phyloP scores from a whole-genome alignment of 257 asterid genomes.

The Craterostigma plantagineum region DNA sequence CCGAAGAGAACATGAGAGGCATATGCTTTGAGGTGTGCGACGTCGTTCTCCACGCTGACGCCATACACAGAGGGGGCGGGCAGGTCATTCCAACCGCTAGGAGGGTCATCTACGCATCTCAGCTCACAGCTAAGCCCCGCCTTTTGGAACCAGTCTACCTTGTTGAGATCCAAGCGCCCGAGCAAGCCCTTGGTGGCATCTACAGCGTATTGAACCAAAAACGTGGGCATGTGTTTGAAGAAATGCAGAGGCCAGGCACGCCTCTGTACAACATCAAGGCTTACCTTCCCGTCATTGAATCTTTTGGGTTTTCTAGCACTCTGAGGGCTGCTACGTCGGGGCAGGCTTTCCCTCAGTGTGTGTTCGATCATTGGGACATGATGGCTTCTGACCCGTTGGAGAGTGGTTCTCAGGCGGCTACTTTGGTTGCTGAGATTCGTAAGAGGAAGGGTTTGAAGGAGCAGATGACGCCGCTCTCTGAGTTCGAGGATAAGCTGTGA shows the following conservation, averaged over 20 bases:
- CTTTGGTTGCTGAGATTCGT: conserved; percentile 2
- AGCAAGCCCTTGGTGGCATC: not conserved
- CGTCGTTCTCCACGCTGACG: not conserved
- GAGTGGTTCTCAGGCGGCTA: conserved; percentile 5
- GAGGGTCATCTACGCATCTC: not conserved
- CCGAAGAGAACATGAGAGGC: not conserved
- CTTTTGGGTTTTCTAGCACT: not conserved
- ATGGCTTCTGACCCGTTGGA: conserved; percentile 5
- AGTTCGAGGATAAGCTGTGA: conserved; percentile 7
- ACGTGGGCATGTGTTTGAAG: not conserved
- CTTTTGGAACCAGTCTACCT: not conserved
- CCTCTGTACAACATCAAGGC: conserved; percentile 2
- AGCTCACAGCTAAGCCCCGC: not conserved
- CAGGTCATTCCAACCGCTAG: not conserved
- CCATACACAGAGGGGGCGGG: not conserved
- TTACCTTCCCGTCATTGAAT: not conserved
- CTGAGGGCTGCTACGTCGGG: not conserved
- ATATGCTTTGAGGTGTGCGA: not conserved
- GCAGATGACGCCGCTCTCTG: conserved; percentile 7
- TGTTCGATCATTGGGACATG: not conserved
- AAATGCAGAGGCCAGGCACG: not conserved
- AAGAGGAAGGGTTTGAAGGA: conserved; percentile 8
- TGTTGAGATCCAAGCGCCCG: not conserved
- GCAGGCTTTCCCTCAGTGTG: not conserved
- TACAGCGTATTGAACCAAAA: not conserved